Percentiles rank a stretch among this genome's conserved stretches.
phyloP scores from a whole-genome alignment of 2,329 filamentous ascomycete genomes.

The Byssothecium circinans region DNA sequence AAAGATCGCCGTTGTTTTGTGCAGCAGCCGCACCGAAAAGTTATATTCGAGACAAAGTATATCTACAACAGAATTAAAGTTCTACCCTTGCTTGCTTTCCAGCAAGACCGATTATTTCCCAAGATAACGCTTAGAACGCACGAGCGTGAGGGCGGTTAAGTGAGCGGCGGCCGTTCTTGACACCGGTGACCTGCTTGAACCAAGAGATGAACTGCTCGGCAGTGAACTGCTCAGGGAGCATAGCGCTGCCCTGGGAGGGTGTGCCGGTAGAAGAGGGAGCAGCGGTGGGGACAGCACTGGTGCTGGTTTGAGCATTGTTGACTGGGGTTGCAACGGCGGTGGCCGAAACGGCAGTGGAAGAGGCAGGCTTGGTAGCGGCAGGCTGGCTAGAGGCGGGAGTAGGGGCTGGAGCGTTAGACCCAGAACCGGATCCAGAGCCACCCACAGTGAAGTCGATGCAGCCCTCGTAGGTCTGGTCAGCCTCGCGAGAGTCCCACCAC shows the following conservation, averaged over 20 bases:
- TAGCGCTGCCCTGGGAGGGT: conserved; percentile 14
- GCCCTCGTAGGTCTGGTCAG: conserved; percentile 64
- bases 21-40: background rate
- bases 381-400: conserved; percentile 15
- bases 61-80: conserved; percentile 35
- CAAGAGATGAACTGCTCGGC: conserved; percentile 38
- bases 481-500: conserved; percentile 61
- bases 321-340: conserved; percentile 8
- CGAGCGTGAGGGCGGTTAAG: conserved; percentile 30
- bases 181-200: conserved; percentile 32
- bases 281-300: conserved; percentile 12
- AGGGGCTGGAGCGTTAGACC: conserved; percentile 12
- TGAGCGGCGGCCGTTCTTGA: conserved; percentile 28
- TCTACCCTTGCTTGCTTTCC: conserved; percentile 7
- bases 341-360: conserved; percentile 12
- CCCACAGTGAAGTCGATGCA: conserved; percentile 62
- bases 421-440: conserved; percentile 32
- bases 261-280: conserved; percentile 11
- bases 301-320: background rate
- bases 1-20: background rate
- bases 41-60: conserved; percentile 15
- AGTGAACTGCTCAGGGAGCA: conserved; percentile 35
- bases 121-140: conserved; percentile 20
- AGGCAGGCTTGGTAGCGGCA: conserved; percentile 11
- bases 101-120: background rate